These are phyloP conservation scores for Monosporascus sp. DNA, from an alignment of 2,329 filamentous ascomycete genomes.

Conservation along the genomic window DNA sequence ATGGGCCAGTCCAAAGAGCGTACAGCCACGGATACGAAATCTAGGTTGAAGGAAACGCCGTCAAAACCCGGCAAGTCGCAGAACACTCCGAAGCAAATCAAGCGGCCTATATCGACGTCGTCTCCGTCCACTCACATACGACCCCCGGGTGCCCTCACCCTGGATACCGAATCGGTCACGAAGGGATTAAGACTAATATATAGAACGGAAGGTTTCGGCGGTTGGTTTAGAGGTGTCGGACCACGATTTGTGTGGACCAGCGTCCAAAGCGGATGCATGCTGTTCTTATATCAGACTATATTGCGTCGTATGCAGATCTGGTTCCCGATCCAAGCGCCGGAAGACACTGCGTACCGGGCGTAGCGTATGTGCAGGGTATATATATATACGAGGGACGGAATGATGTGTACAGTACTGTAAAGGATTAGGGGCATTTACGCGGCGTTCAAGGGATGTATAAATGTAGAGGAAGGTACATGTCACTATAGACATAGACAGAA, in stretches of 20 bases:
- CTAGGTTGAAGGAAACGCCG: conserved; percentile 15
- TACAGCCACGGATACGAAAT: conserved; percentile 17
- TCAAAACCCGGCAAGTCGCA: conserved; percentile 22
- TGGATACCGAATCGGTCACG: conserved; percentile 86
- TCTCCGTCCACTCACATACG: conserved; percentile 80
- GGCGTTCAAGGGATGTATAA: conserved; percentile 21
- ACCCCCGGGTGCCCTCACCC: conserved; percentile 69
- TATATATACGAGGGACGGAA: neutral
- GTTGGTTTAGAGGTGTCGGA: conserved; percentile 92
- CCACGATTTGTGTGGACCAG: conserved; percentile 95
- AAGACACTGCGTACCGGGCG: conserved; percentile 18
- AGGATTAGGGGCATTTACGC: conserved; percentile 21
- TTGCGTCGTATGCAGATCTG: conserved; percentile 67
- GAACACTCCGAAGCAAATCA: conserved; percentile 43
- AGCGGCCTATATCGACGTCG: conserved; percentile 79
- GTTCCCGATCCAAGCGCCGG: conserved; percentile 30
- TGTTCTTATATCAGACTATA: conserved; percentile 89
- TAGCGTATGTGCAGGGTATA: neutral
- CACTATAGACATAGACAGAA: conserved; percentile 13
- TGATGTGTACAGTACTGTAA: conserved; percentile 17
- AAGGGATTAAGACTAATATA: conserved; percentile 85
- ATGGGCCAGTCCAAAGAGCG: conserved; percentile 21
- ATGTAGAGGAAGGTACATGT: neutral
- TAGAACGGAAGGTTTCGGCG: conserved; percentile 77
- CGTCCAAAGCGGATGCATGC: conserved; percentile 93